Conservation (phyloP, 2,329 filamentous ascomycete species). For the Orbilia quercus region DNA sequence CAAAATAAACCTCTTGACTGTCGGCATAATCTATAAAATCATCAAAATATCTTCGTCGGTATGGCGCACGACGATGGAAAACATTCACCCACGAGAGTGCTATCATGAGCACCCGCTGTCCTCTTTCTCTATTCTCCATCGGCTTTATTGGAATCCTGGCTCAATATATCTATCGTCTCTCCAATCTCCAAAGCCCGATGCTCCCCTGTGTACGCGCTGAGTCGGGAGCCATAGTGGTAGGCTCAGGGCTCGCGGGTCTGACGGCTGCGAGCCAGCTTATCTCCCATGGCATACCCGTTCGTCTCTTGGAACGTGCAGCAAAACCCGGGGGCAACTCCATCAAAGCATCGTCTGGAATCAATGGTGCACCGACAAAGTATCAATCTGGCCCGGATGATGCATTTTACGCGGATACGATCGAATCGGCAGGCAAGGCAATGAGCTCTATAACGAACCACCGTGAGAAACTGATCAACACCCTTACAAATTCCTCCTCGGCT, state of each 20-base stretch:
- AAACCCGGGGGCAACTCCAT: conserved; percentile 75
- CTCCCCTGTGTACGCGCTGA: conserved; percentile 10
- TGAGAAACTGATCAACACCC: conserved; percentile 65
- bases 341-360: conserved; percentile 75
- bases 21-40: too few species aligned
- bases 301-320: conserved; percentile 70
- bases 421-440: conserved; percentile 67
- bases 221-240: conserved; percentile 70
- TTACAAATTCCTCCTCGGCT: conserved; percentile 66
- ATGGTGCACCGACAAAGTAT: conserved; percentile 71
- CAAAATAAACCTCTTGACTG: too few species aligned
- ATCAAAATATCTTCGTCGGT: too few species aligned
- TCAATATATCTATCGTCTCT: conserved; percentile 20
- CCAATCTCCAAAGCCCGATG: conserved; percentile 29
- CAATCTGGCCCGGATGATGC: conserved; percentile 65
- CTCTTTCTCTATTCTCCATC: conserved; percentile 23
- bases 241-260: conserved; percentile 73
- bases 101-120: conserved; percentile 25
- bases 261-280: conserved; percentile 71
- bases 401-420: conserved; percentile 70
- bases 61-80: too few species aligned
- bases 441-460: conserved; percentile 59
- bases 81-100: conserved; percentile 7
- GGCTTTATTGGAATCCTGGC: conserved; percentile 21
- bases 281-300: conserved; percentile 67